Percentiles rank a stretch among this genome's conserved stretches.
These are phyloP conservation scores for Aspergillus sojae DNA, from an alignment of 2,329 filamentous ascomycete species.

Conservation along the genomic window DNA sequence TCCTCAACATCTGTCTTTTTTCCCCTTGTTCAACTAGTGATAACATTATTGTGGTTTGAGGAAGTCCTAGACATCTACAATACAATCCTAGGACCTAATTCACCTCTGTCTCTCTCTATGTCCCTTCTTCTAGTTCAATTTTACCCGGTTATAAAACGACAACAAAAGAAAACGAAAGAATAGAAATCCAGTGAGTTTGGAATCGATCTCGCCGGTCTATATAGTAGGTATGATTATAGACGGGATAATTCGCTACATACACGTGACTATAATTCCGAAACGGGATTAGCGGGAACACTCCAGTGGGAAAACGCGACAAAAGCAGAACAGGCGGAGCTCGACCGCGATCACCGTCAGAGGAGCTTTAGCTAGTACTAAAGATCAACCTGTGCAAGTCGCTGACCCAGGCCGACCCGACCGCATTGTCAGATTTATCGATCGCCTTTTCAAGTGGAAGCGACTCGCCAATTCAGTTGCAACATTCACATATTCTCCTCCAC, in stretches of 20 bases:
- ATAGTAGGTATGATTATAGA: too few relatives aligned
- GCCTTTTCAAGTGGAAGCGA: background rate
- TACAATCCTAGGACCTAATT: background rate
- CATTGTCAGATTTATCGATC: slow-evolving; percentile 1
- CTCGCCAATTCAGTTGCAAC: background rate
- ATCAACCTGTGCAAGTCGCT: background rate
- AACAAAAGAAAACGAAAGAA: background rate
- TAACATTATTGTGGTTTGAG: background rate
- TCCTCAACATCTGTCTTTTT: background rate
- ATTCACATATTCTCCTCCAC: slow-evolving; percentile 4
- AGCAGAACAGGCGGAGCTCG: slow-evolving; percentile 25
- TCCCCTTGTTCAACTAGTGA: background rate
- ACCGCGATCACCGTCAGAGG: slow-evolving; percentile 27
- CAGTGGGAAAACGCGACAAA: slow-evolving; percentile 34
- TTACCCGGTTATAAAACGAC: background rate
- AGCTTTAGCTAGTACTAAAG: slow-evolving; percentile 15
- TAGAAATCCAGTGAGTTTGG: background rate
- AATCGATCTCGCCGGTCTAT: too few relatives aligned
- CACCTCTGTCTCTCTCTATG: background rate
- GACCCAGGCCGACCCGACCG: too few relatives aligned
- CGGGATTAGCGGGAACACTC: slow-evolving; percentile 26
- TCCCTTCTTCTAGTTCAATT: background rate
- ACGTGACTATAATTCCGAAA: slow-evolving; percentile 31
- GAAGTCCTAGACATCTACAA: background rate
- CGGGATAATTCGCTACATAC: slow-evolving; percentile 1